These are phyloP conservation scores for Cochlearia excelsa DNA, from an alignment of 345 rosid species.

Conservation along the genomic window DNA sequence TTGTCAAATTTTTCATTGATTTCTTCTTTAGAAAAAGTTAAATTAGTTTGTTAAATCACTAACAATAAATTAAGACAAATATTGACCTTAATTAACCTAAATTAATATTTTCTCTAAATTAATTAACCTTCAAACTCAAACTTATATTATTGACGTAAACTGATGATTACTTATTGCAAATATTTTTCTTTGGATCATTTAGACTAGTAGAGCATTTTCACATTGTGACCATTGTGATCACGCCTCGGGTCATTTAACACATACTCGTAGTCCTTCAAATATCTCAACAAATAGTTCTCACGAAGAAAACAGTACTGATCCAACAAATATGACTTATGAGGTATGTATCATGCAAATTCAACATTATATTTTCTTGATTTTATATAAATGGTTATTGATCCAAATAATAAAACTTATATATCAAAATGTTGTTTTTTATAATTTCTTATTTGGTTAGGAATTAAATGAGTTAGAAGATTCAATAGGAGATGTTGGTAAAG, in stretches of 20 bases:
- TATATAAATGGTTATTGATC: neutral
- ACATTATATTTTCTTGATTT: neutral
- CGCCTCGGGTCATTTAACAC: neutral
- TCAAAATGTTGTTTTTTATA: too few relatives aligned
- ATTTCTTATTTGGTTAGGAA: conserved; percentile 21
- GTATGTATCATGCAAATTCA: neutral
- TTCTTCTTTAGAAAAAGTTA: neutral
- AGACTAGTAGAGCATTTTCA: conserved; percentile 8
- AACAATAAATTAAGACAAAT: too few relatives aligned
- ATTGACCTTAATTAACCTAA: too few relatives aligned
- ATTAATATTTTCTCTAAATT: too few relatives aligned
- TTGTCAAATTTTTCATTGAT: neutral
- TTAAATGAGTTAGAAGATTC: conserved; percentile 25
- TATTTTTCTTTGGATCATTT: neutral
- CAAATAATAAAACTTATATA: neutral
- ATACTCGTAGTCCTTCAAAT: neutral
- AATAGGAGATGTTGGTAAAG: conserved; percentile 8
- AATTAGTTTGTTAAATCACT: too few relatives aligned
- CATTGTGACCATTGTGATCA: conserved; percentile 5
- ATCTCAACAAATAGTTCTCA: neutral
- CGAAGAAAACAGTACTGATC: neutral
- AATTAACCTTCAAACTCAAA: too few relatives aligned
- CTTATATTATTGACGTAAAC: too few relatives aligned
- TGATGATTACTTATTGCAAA: too few relatives aligned
- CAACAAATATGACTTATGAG: conserved; percentile 27